Evolutionary conservation across 805 yeast genomes (phyloP), one percentile per base, ranked within the genome.

Genomic region (Starmerella apis): DNA sequence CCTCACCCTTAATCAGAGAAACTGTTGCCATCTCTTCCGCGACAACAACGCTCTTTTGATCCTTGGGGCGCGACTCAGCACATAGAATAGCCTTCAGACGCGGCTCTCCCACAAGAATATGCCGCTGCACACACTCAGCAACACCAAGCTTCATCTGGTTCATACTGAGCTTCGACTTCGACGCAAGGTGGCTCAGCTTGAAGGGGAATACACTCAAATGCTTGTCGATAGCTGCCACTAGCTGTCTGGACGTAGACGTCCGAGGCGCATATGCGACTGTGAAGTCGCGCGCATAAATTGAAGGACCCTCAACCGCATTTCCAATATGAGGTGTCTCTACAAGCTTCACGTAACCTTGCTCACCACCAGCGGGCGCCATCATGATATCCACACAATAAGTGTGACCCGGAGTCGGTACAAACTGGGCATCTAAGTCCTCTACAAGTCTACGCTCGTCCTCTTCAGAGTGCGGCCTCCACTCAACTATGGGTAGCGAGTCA

Each of bases 401-500:
- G 70, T 90, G 96, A 50, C 95, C 96, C 4, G 86, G 74, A 38
- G 66, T 62, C 37, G 86, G 85, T 38, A 69, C 68, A 59, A 86
- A 84, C 41, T 86, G 32, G 9, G 37, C 43, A 38, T 55, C 58
- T 2, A 49, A 86, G 62, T 85, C 84, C 10, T 78, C 52, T 3
- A 44, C 43, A 11, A 50, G 49, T 24, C 31, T 31, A 9, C 44
- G 6, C 42, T 54, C 53, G 45, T 55, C 62, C n/a, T 46, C 56
- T 33, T 55, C 61, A 10, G 36, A 44, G 45, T 32, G 57, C 42
- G 53, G 57, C 20, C 61, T 61, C 74, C 74, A 70, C 16, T 56
- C 62, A 4, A 88, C 94, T 63, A 95, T 96, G 68, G 90, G 88
- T 69, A 83, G 85, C 57, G 86, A 95, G 70, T 90, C 98, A 33